phyloP scores from a whole-genome alignment of 306 rosid genomes.

The Corylus americana region DNA sequence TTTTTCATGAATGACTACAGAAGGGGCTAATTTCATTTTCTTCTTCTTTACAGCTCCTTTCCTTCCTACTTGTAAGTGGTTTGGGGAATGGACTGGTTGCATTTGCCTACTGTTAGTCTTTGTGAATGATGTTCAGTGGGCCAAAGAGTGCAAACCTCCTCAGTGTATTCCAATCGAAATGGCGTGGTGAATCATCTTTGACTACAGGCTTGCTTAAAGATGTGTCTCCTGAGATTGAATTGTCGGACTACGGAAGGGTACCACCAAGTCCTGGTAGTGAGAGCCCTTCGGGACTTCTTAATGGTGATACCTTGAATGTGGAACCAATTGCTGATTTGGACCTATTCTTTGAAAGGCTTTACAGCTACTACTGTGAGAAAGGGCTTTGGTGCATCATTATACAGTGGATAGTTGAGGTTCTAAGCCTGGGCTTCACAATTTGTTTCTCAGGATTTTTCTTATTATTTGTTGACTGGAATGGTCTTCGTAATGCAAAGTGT shows the following conservation, averaged over 20 bases:
- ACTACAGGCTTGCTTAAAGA: conserved; percentile 57
- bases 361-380: conserved; percentile 83
- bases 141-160: conserved; percentile 41
- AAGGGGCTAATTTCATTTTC: conserved; percentile 28
- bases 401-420: conserved; percentile 93
- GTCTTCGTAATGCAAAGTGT: conserved; percentile 91
- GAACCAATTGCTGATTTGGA: conserved; percentile 92
- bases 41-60: conserved; percentile 32
- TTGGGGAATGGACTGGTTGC: conserved; percentile 71
- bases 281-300: conserved; percentile 86
- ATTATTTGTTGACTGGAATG: conserved; percentile 88
- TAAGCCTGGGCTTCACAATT: conserved; percentile 81
- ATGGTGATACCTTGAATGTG: conserved; percentile 68
- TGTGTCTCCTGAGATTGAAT: conserved; percentile 69
- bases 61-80: conserved; percentile 31
- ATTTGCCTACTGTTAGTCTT: conserved; percentile 49
- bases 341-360: conserved; percentile 90
- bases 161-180: conserved; percentile 59
- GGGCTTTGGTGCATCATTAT: conserved; percentile 90
- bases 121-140: conserved; percentile 81
- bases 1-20: neutral
- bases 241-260: conserved; percentile 61
- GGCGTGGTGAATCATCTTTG: conserved; percentile 56
- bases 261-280: conserved; percentile 75
- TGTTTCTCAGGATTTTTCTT: conserved; percentile 88